Percentiles rank a stretch among this genome's conserved stretches.
These are phyloP conservation scores for Arthroderma sp. DNA, from an alignment of 2,329 filamentous ascomycete species.

Conservation along the genomic window DNA sequence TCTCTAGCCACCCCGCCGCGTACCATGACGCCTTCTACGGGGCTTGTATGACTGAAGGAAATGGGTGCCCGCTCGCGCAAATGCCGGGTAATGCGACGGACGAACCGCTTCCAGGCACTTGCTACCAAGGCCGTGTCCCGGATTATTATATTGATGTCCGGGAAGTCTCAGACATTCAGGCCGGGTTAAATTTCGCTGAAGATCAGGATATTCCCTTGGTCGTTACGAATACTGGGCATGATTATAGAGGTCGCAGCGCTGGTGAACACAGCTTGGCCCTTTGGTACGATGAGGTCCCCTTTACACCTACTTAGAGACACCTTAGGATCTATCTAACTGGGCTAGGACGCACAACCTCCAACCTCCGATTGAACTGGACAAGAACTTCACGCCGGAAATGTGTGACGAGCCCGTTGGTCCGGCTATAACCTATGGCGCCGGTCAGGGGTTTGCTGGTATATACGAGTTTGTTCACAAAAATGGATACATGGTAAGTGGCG, in stretches of 20 bases:
- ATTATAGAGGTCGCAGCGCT: conserved; percentile 30
- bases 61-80: conserved; percentile 3
- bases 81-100: neutral
- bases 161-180: conserved; percentile 10
- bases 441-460: conserved; percentile 11
- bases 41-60: conserved; percentile 3
- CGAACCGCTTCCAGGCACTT: conserved; percentile 7
- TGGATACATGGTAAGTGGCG: conserved; percentile 4
- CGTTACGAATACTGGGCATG: conserved; percentile 46
- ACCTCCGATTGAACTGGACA: conserved; percentile 10
- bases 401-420: conserved; percentile 7
- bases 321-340: conserved; percentile 1
- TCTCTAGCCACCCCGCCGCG: conserved; percentile 2
- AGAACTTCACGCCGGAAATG: conserved; percentile 8
- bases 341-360: conserved; percentile 10
- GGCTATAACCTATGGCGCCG: conserved; percentile 11
- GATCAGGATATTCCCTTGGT: conserved; percentile 25
- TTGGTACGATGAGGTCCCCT: conserved; percentile 3
- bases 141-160: conserved; percentile 15
- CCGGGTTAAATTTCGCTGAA: conserved; percentile 11
- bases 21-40: conserved; percentile 3
- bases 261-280: conserved; percentile 23
- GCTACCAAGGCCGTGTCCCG: conserved; percentile 17
- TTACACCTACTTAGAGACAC: neutral
- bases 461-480: conserved; percentile 12